Base-by-base conservation (phyloP, 148 eudicot genomes). In the Spergularia bocconei region DNA sequence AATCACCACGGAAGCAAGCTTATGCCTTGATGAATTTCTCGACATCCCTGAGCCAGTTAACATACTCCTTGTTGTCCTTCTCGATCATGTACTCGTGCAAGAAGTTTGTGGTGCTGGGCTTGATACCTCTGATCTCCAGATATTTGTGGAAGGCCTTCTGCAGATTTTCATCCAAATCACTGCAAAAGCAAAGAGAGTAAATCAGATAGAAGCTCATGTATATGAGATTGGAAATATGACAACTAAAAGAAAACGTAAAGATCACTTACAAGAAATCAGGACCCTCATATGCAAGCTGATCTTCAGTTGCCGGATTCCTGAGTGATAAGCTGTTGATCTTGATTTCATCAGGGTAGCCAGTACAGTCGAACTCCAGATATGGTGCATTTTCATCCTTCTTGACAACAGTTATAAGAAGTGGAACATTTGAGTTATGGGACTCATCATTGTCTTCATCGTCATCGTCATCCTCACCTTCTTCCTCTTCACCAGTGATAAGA, bases 161-260 rank as follows among this genome's bases (percentile, higher is more conserved):
- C 81, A 90, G 66, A 78, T 90, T 90, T 71, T 88, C 96, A 84
- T 90, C 92, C 90, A 90, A 84, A 63, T 87, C 90, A 75, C 96
- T 90, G 52, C 59, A 54, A 71, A 75, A 14, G 48, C 33, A 63
- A 65, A 16, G 19, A 14, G 16, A 47, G 15, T 50, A 20, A 5
- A 60, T 8, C 23, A 57, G 9, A 19, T 29, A 17, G 52, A 25
- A 64, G 47, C 15, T 7, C 7, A 19, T 9, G 16, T 12, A 19
- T 44, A 44, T 44, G 48, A 9, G 48, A 44, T 44, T 44, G 48
- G 48, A 59, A 19, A 59, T 9, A 19, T 59, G 0, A 29, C 29
- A 63, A 11, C 44, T 4, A 2, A 14, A 14, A 55, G 23, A 75
- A 19, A 29, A 0, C 29, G 9, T 12, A 16, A 36, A 7, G 38